Base-by-base conservation (phyloP, 768 basidiomycete genomes). In the Botryobasidium botryosum region DNA sequence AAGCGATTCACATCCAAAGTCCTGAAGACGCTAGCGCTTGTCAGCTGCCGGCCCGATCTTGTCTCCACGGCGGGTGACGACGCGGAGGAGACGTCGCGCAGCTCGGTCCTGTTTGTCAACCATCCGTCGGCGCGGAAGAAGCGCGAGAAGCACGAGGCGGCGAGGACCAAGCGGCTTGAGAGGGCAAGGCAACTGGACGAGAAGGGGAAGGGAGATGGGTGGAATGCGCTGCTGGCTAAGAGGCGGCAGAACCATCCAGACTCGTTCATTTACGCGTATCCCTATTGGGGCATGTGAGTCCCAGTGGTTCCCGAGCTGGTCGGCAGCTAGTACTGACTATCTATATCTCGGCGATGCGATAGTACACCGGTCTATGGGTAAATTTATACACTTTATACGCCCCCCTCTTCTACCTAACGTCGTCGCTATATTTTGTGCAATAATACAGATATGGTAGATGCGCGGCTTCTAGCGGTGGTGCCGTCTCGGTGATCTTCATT, bases 11-110 rank as follows among this genome's bases (percentile, higher is more conserved):
- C 13, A 28, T 20, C 43, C 26, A 51, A 51, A 32, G 37, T 38
- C 10, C 24, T 32, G 20, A n/a, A 46, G 18, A 29, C n/a, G 26
- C n/a, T n/a, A n/a, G n/a, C n/a, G n/a, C n/a, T 49, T 12, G 28
- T 17, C 6, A 52, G 50, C 43, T 28, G 49, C 26, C 51, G 51
- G 1, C 51, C 51, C 4, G 51, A 52, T 36, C 32, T 52, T 15
- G 23, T 52, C 28, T 47, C 44, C n/a, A 36, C 32, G 8, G 13
- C 21, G 12, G 49, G 50, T 36, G 43, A 35, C n/a, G 40, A 44
- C 28, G 39, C 49, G 6, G 51, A 52, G 20, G 45, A 45, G 29
- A 52, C 51, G n/a, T 49, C 50, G 18, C 51, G 50, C 37, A 43
- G 47, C 31, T 25, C 40, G 5, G 50, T 52, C 4, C 36, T 47